Percentiles rank a stretch among this genome's conserved stretches.
phyloP scores from a whole-genome alignment of 768 basidiomycete species.

The Fomitopsis pulvina region DNA sequence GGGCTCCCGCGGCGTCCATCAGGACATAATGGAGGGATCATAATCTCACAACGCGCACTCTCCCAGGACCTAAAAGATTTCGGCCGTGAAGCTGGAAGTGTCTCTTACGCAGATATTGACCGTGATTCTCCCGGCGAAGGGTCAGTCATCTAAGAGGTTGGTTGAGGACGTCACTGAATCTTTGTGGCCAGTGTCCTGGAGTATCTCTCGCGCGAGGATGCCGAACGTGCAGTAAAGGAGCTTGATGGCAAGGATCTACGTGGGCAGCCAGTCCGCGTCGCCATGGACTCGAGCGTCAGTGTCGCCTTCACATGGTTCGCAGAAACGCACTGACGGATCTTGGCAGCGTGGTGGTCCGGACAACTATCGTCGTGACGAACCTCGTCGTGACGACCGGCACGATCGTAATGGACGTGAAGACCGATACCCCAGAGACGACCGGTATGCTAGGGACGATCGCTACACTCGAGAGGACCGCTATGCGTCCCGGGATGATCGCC shows the following conservation, averaged over 20 bases:
- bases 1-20: neutral
- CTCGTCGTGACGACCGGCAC: constrained; percentile 29
- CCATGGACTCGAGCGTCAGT: constrained; percentile 55
- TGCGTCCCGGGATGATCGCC: constrained; percentile 23
- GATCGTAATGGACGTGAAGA: constrained; percentile 18
- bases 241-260: constrained; percentile 85
- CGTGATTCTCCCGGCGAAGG: constrained; percentile 81
- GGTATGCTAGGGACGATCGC: constrained; percentile 30
- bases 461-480: constrained; percentile 26
- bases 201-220: constrained; percentile 83
- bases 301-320: too few species aligned
- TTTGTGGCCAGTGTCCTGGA: constrained; percentile 66
- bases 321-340: too few species aligned
- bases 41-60: constrained; percentile 12
- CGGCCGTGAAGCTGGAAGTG: constrained; percentile 88
- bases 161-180: neutral
- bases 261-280: constrained; percentile 72
- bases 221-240: constrained; percentile 87
- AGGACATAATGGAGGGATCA: neutral
- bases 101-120: constrained; percentile 94
- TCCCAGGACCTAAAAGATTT: constrained; percentile 96
- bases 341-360: constrained; percentile 47
- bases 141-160: constrained; percentile 37
- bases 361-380: constrained; percentile 15
- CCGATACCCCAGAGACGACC: constrained; percentile 47